Evolutionary conservation across 2,329 filamentous ascomycete species (phyloP).

Genomic region (Herpotrichia juniperi): DNA sequence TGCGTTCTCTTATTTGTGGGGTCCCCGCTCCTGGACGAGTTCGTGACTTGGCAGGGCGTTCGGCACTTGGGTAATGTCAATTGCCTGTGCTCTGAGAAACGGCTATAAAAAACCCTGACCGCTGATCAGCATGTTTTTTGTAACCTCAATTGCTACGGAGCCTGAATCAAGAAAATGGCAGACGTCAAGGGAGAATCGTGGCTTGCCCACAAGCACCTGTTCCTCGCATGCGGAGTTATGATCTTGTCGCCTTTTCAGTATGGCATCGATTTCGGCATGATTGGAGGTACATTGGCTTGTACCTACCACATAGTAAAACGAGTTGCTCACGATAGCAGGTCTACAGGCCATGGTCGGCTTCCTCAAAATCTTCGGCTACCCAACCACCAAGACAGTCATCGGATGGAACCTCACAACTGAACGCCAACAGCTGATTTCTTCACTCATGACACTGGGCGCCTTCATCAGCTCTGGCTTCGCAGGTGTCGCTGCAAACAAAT

Average conservation of each 20-base stretch:
- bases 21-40: constrained; percentile 23
- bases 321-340: constrained; percentile 26
- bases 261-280: constrained; percentile 59
- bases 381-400: constrained; percentile 32
- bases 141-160: constrained; percentile 2
- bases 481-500: constrained; percentile 46
- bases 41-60: constrained; percentile 25
- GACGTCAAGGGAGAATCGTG: constrained; percentile 30
- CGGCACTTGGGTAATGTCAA: constrained; percentile 38
- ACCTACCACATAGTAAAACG: neutral
- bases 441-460: constrained; percentile 54
- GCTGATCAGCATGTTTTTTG: constrained; percentile 12
- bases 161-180: constrained; percentile 21
- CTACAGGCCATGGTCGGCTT: constrained; percentile 60
- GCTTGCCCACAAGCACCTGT: constrained; percentile 51
- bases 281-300: constrained; percentile 41
- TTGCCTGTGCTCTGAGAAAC: constrained; percentile 20
- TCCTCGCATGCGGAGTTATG: constrained; percentile 56
- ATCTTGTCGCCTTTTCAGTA: constrained; percentile 60
- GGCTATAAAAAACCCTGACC: constrained; percentile 24
- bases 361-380: constrained; percentile 38
- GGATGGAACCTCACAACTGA: constrained; percentile 52
- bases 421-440: constrained; percentile 54
- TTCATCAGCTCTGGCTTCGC: constrained; percentile 50
- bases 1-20: constrained; percentile 29